Base-by-base conservation (phyloP, 768 basidiomycete species). In the Asterophora lycoperdoides region DNA sequence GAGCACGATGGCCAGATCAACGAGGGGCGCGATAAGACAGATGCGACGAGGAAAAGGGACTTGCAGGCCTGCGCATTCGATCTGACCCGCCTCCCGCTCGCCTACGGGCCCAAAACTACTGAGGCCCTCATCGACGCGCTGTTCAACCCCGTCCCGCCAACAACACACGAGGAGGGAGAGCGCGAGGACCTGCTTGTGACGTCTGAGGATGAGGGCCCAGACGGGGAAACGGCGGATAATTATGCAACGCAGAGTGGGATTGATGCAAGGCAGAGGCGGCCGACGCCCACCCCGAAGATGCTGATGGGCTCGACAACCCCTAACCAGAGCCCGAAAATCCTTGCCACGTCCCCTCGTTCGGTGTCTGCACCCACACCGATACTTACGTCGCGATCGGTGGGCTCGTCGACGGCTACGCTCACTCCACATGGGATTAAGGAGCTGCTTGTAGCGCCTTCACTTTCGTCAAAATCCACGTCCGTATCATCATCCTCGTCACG, bases 71-170 rank as follows among this genome's bases (percentile, higher is more conserved):
- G 23, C 23, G 23, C 64, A 1, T 74, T 76, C 52, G 68, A 71
- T 54, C 61, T 71, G 5, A 60, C 65, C n/a, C 60, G 66, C 28
- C 71, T 86, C 6, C 80, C 81, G 1, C 60, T 67, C 14, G 76
- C 78, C 3, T 74, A 77, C 52, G 82, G 84, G 1, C 75, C 82
- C 2, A 77, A 77, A 43, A 79, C 80, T 11, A 89, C 87, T 0
- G 86, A 87, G 60, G 72, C 72, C 32, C 73, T 91, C 35, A 89
- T 90, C 59, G 89, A 91, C 47, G 81, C 85, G 5, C 62, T 91
- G 19, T 91, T 91, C 62, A 91, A 91, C 56, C 88, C 89, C 1
- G 73, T 74, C 23, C 3, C 3, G 1, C 75, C 72, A 1, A 77
- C 77, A 8, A 68, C 67, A 1, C 70, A 73, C 35, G 59, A 56